phyloP scores from a whole-genome alignment of 192 early-diverging fungal genomes.

The Rhizophagus clarus region DNA sequence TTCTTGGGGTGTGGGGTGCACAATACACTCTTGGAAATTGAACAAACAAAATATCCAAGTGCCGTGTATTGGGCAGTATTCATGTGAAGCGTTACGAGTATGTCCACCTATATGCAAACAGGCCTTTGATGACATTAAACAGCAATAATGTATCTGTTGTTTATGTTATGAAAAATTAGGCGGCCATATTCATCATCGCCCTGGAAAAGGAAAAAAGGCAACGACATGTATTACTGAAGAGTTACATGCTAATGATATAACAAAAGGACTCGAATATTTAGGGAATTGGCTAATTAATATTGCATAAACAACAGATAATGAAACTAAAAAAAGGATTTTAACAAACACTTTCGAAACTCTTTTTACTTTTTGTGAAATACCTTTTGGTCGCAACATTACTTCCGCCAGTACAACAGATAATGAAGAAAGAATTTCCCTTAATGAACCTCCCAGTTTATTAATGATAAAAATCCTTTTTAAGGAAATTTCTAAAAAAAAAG shows the following conservation, averaged over 20 bases:
- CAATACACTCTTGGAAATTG: not conserved
- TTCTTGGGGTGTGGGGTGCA: not conserved
- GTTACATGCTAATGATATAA: not conserved
- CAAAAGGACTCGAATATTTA: not conserved
- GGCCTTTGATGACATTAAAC: not conserved
- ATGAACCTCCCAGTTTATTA: too few species aligned
- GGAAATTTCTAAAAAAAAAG: too few species aligned
- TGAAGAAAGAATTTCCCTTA: too few species aligned
- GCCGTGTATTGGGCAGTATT: not conserved
- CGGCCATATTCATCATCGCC: not conserved
- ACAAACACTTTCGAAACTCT: not conserved
- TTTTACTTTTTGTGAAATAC: too few species aligned
- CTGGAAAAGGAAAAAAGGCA: not conserved
- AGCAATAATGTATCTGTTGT: not conserved
- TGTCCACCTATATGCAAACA: not conserved
- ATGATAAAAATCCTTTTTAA: too few species aligned
- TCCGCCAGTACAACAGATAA: too few species aligned
- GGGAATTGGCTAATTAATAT: not conserved
- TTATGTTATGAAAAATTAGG: not conserved
- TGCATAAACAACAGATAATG: not conserved
- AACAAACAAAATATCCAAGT: not conserved
- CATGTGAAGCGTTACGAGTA: not conserved
- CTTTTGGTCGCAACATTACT: too few species aligned
- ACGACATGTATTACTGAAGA: not conserved
- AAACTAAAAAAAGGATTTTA: not conserved